Evolutionary conservation across 768 basidiomycete species (phyloP).

Genomic region (Pleurotus cornucopiae): DNA sequence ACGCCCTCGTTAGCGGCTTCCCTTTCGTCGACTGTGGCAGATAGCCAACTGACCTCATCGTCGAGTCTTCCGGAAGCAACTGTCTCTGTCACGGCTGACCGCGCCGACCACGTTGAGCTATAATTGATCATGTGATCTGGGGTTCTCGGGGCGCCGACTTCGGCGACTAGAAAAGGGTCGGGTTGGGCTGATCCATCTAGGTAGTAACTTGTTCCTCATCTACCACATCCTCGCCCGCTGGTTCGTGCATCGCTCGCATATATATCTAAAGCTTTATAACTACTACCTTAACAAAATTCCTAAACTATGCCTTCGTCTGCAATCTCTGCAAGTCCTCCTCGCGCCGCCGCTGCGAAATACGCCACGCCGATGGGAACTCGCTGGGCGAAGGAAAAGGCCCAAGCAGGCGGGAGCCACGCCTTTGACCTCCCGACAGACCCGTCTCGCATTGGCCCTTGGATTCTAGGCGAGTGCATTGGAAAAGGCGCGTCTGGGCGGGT

Average conservation of each 20-base stretch:
- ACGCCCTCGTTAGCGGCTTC: neutral
- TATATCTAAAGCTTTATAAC: neutral
- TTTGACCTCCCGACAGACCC: slow-evolving; percentile 86
- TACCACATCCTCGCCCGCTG: slow-evolving; percentile 7
- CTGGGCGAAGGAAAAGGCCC: slow-evolving; percentile 86
- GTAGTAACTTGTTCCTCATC: slow-evolving; percentile 1
- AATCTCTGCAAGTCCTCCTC: slow-evolving; percentile 54
- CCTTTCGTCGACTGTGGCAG: neutral
- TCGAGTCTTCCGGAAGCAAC: neutral
- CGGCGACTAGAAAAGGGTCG: neutral
- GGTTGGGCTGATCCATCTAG: neutral
- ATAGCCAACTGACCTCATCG: neutral
- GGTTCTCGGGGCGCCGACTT: neutral
- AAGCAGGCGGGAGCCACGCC: slow-evolving; percentile 64
- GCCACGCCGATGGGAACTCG: slow-evolving; percentile 69
- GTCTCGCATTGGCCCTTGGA: slow-evolving; percentile 85
- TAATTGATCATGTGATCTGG: neutral
- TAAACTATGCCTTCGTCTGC: slow-evolving; percentile 22
- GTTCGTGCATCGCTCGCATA: neutral
- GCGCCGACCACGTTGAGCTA: neutral
- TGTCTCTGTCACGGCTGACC: neutral
- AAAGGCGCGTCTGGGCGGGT: slow-evolving; percentile 94
- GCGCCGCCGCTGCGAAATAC: slow-evolving; percentile 71
- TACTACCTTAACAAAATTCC: slow-evolving; percentile 11
- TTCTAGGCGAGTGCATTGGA: slow-evolving; percentile 89